These are phyloP conservation scores for Leccinum rimulosum DNA, from an alignment of 768 basidiomycete genomes.

Conservation along the genomic window DNA sequence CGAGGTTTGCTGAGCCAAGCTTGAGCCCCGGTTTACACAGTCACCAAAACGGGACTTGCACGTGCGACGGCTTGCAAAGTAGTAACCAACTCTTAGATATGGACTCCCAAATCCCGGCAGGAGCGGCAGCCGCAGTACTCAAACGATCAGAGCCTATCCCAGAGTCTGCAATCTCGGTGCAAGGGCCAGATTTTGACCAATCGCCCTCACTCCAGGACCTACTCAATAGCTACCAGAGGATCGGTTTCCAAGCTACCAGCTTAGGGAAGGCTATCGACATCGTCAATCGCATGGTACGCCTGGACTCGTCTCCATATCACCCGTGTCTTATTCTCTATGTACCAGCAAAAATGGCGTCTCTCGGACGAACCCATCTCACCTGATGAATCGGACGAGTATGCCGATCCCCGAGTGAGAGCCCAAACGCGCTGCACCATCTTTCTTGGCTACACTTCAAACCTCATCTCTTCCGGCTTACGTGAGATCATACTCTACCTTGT, in stretches of 20 bases:
- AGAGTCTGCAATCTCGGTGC: constrained; percentile 62
- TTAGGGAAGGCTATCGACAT: constrained; percentile 85
- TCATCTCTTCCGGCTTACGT: constrained; percentile 95
- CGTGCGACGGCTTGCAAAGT: constrained; percentile 7
- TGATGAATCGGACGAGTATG: constrained; percentile 68
- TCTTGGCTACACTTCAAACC: constrained; percentile 97
- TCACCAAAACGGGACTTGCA: constrained; percentile 26
- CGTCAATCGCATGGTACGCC: constrained; percentile 85
- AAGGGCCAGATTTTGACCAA: constrained; percentile 87
- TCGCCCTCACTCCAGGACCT: constrained; percentile 63
- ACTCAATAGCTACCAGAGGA: constrained; percentile 77
- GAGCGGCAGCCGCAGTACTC: constrained; percentile 73
- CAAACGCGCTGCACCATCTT: constrained; percentile 84
- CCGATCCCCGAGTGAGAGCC: constrained; percentile 56
- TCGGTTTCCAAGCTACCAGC: constrained; percentile 97
- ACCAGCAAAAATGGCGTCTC: constrained; percentile 82
- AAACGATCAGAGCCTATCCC: constrained; percentile 73
- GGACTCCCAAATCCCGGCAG: constrained; percentile 42
- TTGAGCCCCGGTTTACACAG: background rate
- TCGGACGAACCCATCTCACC: constrained; percentile 76
- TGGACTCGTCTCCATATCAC: background rate
- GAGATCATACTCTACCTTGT: constrained; percentile 91
- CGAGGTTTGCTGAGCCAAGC: background rate
- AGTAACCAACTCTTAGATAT: constrained; percentile 4
- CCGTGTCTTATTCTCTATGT: background rate